Evolutionary conservation across 1,139 yeast species (phyloP).

Genomic region (Groenewaldozyma sp.): DNA sequence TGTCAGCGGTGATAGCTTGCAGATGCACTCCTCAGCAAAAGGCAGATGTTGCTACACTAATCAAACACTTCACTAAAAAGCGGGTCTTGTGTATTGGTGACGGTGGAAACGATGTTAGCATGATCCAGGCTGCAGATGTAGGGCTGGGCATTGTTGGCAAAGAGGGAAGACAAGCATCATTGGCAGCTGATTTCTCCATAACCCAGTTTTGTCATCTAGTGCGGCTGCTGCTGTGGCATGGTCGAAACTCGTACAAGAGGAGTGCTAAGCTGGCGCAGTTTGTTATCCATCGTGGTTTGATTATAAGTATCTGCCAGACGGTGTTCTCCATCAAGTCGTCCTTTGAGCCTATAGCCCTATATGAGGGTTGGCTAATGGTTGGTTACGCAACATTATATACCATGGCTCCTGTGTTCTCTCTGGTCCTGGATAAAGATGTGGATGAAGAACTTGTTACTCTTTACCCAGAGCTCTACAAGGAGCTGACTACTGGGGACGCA

Average conservation of each 20-base stretch:
- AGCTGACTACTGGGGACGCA: conserved; percentile 79
- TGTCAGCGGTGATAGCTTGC: conserved; percentile 94
- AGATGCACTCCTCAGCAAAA: conserved; percentile 98
- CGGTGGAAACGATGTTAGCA: conserved; percentile 98
- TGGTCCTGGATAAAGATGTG: conserved; percentile 86
- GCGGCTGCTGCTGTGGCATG: conserved; percentile 90
- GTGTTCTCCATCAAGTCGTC: conserved; percentile 77
- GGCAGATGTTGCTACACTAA: conserved; percentile 84
- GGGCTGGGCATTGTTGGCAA: conserved; percentile 99
- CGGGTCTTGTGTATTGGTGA: conserved; percentile 98
- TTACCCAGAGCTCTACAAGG: conserved; percentile 92
- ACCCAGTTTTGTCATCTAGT: conserved; percentile 87
- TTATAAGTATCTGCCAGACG: conserved; percentile 94
- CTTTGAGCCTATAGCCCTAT: conserved; percentile 89
- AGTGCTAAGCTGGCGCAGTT: conserved; percentile 93
- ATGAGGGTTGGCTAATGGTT: conserved; percentile 96
- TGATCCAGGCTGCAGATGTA: conserved; percentile 98
- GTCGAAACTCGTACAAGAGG: conserved; percentile 91
- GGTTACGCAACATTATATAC: conserved; percentile 96
- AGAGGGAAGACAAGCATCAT: conserved; percentile 94
- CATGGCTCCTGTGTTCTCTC: conserved; percentile 95
- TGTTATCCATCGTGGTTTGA: conserved; percentile 89
- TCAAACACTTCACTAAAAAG: conserved; percentile 70
- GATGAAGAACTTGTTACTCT: conserved; percentile 80
- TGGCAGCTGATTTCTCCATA: conserved; percentile 94